Conservation (phyloP, 1,139 yeast species). For the Hyphopichia khmerensis region DNA sequence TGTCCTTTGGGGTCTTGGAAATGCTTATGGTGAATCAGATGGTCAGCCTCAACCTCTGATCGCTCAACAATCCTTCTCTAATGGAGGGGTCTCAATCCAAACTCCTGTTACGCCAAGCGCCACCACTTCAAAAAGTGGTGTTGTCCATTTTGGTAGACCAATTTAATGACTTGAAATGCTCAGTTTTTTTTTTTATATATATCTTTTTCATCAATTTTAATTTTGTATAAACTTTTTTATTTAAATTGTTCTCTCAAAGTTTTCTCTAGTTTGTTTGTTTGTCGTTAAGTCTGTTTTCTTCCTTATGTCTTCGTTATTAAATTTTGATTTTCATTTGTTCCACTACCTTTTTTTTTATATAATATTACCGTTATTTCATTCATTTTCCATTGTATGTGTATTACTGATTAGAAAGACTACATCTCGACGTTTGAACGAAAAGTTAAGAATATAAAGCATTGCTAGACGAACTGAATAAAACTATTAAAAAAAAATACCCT, state of each 20-base stretch:
- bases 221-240: neutral
- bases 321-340: neutral
- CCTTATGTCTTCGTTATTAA: neutral
- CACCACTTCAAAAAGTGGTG: conserved; percentile 19
- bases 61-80: conserved; percentile 11
- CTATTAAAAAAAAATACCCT: neutral
- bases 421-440: neutral
- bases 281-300: neutral
- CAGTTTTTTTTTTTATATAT: neutral
- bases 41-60: conserved; percentile 6
- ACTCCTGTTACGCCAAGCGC: conserved; percentile 26
- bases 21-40: conserved; percentile 17
- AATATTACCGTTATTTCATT: neutral
- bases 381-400: neutral
- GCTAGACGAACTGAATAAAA: neutral
- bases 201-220: neutral
- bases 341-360: neutral
- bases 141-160: conserved; percentile 36
- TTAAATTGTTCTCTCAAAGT: neutral
- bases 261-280: neutral
- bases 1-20: conserved; percentile 53
- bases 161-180: conserved; percentile 11
- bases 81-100: conserved; percentile 13
- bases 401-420: neutral
- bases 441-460: neutral